phyloP scores from a whole-genome alignment of 176 grass and related monocot genomes.

The Aegilops umbellulata region DNA sequence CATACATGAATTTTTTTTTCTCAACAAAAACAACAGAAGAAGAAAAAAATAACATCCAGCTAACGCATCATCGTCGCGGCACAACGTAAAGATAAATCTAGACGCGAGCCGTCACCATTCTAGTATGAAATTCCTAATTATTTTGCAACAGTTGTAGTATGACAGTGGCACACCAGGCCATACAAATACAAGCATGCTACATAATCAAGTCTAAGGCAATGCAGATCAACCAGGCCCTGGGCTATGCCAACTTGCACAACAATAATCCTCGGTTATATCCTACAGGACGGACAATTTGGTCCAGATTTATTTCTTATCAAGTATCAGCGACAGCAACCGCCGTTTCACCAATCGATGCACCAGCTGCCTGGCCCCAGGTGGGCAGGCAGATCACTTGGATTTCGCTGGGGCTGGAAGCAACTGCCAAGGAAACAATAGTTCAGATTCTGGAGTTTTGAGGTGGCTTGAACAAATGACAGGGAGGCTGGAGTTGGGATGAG shows the following conservation, averaged over 20 bases:
- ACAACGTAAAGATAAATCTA: not conserved
- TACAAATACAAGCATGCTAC: not conserved
- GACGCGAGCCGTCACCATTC: not conserved
- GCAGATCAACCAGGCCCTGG: not conserved
- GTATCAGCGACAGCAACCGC: not conserved
- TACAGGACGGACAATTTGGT: conserved; percentile 20
- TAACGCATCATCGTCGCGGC: not conserved
- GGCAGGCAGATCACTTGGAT: conserved; percentile 36
- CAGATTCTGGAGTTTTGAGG: not conserved
- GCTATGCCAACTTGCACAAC: not conserved
- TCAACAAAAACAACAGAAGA: not conserved
- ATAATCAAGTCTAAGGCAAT: not conserved
- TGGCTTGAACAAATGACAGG: not conserved
- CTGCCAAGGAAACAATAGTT: conserved; percentile 22
- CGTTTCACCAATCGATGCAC: not conserved
- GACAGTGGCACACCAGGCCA: not conserved
- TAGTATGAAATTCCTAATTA: not conserved
- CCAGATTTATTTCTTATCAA: conserved; percentile 30
- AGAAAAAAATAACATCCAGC: not conserved
- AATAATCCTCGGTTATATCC: not conserved
- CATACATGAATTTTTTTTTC: not conserved
- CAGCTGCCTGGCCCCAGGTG: not conserved
- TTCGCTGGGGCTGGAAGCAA: conserved; percentile 69
- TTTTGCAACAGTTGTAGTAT: not conserved
- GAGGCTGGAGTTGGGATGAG: not conserved